Evolutionary conservation across 2,329 filamentous ascomycete genomes (phyloP).

Genomic region (Aureobasidium sp.): DNA sequence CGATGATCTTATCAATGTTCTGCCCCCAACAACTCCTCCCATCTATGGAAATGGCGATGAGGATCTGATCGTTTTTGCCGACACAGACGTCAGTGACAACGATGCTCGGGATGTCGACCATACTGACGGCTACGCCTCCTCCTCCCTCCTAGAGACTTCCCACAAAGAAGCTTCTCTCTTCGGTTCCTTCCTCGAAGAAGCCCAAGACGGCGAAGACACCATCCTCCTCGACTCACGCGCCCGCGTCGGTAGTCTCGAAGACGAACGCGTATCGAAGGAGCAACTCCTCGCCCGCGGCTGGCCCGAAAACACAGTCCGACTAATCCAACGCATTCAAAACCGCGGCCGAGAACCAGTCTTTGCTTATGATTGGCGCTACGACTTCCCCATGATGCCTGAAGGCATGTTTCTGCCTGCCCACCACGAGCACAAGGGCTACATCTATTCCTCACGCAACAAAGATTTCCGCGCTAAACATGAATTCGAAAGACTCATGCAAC

Average conservation of each 20-base stretch:
- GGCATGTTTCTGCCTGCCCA: slow-evolving; percentile 34
- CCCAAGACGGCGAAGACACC: not conserved
- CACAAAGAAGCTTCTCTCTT: not conserved
- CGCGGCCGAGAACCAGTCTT: slow-evolving; percentile 50
- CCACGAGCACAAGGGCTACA: slow-evolving; percentile 27
- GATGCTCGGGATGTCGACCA: no score
- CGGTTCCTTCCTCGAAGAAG: not conserved
- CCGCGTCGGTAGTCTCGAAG: slow-evolving; percentile 8
- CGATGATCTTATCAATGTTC: not conserved
- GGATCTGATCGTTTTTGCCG: not conserved
- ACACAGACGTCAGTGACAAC: not conserved
- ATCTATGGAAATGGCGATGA: not conserved
- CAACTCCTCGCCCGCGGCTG: slow-evolving; percentile 36
- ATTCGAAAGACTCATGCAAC: slow-evolving; percentile 39
- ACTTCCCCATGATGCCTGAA: slow-evolving; percentile 46
- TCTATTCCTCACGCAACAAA: slow-evolving; percentile 32
- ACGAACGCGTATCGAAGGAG: not conserved
- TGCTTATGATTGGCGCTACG: slow-evolving; percentile 41
- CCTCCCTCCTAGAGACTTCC: not conserved
- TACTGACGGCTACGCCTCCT: not conserved
- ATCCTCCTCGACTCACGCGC: not conserved
- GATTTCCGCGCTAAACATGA: slow-evolving; percentile 45
- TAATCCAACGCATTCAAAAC: slow-evolving; percentile 45
- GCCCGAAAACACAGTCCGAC: slow-evolving; percentile 42
- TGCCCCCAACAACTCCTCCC: not conserved